Conservation (phyloP, 257 asterid genomes). For the Scutellaria barbata region DNA sequence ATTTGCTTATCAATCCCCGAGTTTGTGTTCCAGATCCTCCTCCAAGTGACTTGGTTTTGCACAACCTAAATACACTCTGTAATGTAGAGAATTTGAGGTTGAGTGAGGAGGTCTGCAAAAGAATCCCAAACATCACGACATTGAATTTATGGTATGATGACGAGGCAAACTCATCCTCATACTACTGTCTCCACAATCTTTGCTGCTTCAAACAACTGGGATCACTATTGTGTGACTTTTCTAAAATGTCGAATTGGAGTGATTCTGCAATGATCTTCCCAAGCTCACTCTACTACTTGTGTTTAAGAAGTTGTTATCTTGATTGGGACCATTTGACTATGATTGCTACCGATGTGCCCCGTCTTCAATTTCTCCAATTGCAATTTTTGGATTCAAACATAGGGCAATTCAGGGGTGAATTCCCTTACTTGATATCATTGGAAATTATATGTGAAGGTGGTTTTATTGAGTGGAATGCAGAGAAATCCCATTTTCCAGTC, state of each 20-base stretch:
- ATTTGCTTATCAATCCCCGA: neutral
- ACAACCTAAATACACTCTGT: neutral
- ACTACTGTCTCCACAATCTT: neutral
- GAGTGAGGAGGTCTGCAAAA: constrained; percentile 8
- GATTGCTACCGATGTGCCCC: constrained; percentile 7
- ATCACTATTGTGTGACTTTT: neutral
- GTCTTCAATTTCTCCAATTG: constrained; percentile 7
- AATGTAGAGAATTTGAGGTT: neutral
- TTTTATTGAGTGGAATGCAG: neutral
- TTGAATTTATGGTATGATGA: neutral
- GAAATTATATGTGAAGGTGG: neutral
- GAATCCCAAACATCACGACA: constrained; percentile 17
- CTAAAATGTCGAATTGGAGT: too few relatives aligned
- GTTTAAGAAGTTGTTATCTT: neutral
- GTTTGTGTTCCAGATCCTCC: too few relatives aligned
- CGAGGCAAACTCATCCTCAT: neutral
- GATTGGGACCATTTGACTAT: neutral
- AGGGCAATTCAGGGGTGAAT: neutral
- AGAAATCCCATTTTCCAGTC: neutral
- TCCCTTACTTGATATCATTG: neutral
- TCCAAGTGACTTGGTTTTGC: neutral
- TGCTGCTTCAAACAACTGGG: neutral
- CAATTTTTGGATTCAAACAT: too few relatives aligned
- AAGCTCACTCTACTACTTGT: neutral
- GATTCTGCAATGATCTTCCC: constrained; percentile 8